These are phyloP conservation scores for Dothideomycetes sp. DNA, from an alignment of 2,329 filamentous ascomycete species.

Conservation along the genomic window DNA sequence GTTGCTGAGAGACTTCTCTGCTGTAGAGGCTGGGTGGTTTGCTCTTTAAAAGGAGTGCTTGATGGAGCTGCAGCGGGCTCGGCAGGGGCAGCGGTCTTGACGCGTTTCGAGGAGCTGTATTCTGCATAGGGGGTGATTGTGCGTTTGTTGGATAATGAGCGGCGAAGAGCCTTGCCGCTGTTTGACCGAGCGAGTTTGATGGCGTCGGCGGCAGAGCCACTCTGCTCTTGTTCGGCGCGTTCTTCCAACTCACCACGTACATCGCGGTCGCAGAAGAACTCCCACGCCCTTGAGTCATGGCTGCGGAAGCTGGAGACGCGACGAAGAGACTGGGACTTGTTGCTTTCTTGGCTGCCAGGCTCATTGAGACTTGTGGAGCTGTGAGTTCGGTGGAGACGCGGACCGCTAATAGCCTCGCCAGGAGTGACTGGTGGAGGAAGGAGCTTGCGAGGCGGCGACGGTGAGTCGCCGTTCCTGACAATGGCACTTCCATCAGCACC, in stretches of 20 bases:
- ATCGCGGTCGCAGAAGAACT: constrained; percentile 78
- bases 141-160: constrained; percentile 51
- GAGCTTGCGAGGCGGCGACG: constrained; percentile 45
- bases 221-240: constrained; percentile 71
- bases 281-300: constrained; percentile 80
- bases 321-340: constrained; percentile 9
- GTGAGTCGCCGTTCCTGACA: constrained; percentile 60
- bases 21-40: background rate
- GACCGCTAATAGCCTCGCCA: constrained; percentile 19
- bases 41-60: background rate
- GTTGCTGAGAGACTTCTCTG: background rate
- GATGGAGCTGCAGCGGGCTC: constrained; percentile 2
- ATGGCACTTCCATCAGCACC: constrained; percentile 88
- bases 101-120: constrained; percentile 16
- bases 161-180: constrained; percentile 42
- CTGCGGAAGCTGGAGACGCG: constrained; percentile 52
- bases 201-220: constrained; percentile 67
- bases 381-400: constrained; percentile 54
- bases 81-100: constrained; percentile 30
- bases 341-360: constrained; percentile 5
- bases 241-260: constrained; percentile 65
- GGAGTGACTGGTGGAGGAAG: constrained; percentile 35
- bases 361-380: constrained; percentile 46
- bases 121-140: constrained; percentile 21
- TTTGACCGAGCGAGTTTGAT: constrained; percentile 71